Evolutionary conservation across 345 rosid genomes (phyloP), one percentile per base, ranked within the genome.

Genomic region (Abelmoschus esculentus): DNA sequence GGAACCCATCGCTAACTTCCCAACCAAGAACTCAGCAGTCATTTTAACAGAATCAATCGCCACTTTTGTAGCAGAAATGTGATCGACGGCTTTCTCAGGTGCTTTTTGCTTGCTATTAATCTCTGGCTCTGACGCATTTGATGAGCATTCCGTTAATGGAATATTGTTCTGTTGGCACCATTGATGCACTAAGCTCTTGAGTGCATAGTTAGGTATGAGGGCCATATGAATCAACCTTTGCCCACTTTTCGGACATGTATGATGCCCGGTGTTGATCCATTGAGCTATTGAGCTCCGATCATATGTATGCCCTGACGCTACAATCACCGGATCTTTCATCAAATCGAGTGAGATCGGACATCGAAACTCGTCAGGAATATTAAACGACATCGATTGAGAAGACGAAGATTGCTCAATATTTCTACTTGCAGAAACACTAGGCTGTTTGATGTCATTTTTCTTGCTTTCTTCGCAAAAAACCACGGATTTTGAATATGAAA

Each of bases 11-110:
- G 87, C 90, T 11, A 88, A 83, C 78, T 88, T 88, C 58, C 93
- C 93, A 0, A 86, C 90, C 77, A 88, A 74, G 46, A 88, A 84
- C 69, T 84, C 89, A 9, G 90, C 93, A 7, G 90, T 83, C 89
- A 85, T 88, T 76, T 79, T 86, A 42, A 75, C 84, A 42, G 89
- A 80, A 69, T 83, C 86, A 0, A 61, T 64, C 0, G 84, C 89
- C 18, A 81, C 81, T 84, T 83, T 89, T 2, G 76, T 75, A 0
- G 84, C 86, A 6, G 89, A 79, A 36, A 82, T 78, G 74, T 83
- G 86, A 77, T 83, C 90, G 1, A 80, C 32, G 18, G 78, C 76
- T 12, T 76, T 75, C 68, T 76, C 82, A 6, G 61, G 28, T 4
- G 47, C 36, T 18, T 78, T 82, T 54, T 78, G 54, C 54, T 49